A percentile compares a stretch with the other conserved stretches of the same genome.
Evolutionary conservation across 108 stramenopile genomes (phyloP).

Genomic region (Epithemia pelagica): DNA sequence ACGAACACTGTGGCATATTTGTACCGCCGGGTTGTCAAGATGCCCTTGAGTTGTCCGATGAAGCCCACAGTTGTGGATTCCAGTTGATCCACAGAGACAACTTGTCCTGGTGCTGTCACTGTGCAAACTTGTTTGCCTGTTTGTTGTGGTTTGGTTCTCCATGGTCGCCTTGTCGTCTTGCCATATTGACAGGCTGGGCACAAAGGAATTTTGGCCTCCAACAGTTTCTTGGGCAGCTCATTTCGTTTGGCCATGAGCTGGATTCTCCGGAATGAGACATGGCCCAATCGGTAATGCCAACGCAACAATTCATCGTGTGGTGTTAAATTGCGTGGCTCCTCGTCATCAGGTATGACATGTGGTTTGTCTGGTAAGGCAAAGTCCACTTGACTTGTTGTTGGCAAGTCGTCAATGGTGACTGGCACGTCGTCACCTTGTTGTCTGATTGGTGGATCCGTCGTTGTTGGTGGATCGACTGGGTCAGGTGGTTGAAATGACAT

Average conservation of each 20-base stretch:
- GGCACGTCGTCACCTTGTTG: no score
- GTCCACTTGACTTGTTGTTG: no score
- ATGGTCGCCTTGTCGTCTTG: conserved; percentile 7
- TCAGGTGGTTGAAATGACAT: no score
- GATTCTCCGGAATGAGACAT: not conserved
- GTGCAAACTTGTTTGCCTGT: no score
- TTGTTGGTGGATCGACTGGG: no score
- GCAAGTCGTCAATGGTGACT: no score
- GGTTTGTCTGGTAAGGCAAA: no score
- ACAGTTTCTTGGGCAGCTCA: conserved; percentile 16
- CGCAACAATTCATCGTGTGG: no score
- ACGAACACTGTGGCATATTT: conserved; percentile 29
- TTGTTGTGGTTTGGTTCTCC: no score
- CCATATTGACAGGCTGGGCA: conserved; percentile 8
- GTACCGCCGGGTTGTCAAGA: conserved; percentile 25
- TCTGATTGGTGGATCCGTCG: no score
- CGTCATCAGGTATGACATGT: no score
- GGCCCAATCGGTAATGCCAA: not conserved
- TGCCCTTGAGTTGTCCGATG: conserved; percentile 35
- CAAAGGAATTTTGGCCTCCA: conserved; percentile 11
- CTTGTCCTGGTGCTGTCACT: conserved; percentile 31
- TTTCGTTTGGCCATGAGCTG: conserved; percentile 2
- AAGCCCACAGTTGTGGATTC: conserved; percentile 34
- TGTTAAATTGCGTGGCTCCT: no score
- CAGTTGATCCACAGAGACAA: conserved; percentile 39